Percentiles rank a stretch among this genome's conserved stretches.
Conservation (phyloP, 345 rosid genomes). For the Gossypioides kirkii region DNA sequence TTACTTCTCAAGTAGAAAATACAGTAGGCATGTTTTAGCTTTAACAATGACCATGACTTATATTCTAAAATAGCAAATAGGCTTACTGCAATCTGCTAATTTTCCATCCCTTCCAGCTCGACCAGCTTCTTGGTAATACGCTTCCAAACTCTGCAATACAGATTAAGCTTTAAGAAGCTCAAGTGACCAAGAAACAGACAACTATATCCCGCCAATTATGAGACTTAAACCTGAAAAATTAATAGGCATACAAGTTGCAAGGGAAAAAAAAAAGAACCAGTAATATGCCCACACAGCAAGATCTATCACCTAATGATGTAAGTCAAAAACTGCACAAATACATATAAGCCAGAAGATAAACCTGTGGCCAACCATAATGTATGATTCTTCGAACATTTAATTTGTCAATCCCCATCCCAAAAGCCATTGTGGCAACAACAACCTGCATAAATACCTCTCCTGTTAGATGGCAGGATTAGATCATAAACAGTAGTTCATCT, state of each 20-base stretch:
- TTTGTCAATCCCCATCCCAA: constrained; percentile 96
- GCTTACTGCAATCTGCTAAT: constrained; percentile 76
- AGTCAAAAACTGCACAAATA: neutral
- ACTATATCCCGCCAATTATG: neutral
- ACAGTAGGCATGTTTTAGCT: neutral
- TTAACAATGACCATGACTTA: neutral
- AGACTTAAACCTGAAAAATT: neutral
- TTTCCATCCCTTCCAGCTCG: constrained; percentile 97
- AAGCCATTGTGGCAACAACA: constrained; percentile 85
- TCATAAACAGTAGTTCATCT: constrained; percentile 1
- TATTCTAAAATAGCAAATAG: constrained; percentile 9
- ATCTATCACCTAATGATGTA: neutral
- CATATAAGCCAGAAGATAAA: constrained; percentile 20
- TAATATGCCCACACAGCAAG: neutral
- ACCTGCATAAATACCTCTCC: constrained; percentile 38
- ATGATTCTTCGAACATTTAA: constrained; percentile 69
- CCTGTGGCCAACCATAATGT: constrained; percentile 99
- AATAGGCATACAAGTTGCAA: neutral
- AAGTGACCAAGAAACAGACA: constrained; percentile 9
- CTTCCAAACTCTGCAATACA: constrained; percentile 71
- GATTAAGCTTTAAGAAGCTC: constrained; percentile 7
- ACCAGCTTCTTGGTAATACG: constrained; percentile 97
- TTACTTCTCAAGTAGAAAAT: constrained; percentile 4
- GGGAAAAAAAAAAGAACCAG: neutral
- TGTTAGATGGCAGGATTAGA: neutral